Percentiles rank a stretch among this genome's conserved stretches.
These are phyloP conservation scores for Caryopteris hybrid DNA, from an alignment of 305 asterid species.

Conservation along the genomic window DNA sequence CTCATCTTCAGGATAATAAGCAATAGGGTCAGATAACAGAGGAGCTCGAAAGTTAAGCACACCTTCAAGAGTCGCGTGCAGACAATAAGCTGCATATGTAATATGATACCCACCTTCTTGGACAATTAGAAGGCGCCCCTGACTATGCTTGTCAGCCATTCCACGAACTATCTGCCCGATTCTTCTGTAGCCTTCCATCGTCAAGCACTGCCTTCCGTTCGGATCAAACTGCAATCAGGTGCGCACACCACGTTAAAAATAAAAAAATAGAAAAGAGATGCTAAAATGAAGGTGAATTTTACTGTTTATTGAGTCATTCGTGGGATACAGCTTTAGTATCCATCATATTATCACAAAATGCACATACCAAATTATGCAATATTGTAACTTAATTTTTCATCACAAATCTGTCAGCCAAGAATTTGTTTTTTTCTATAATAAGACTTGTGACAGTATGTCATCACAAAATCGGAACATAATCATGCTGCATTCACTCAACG, in stretches of 20 bases:
- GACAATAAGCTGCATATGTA: slow-evolving; percentile 86
- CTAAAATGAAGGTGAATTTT: background rate
- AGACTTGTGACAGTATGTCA: too few species aligned
- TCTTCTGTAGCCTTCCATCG: slow-evolving; percentile 76
- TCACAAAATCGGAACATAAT: too few species aligned
- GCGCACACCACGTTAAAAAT: background rate
- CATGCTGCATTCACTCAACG: too few species aligned
- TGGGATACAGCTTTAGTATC: too few species aligned
- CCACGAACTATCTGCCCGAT: slow-evolving; percentile 53
- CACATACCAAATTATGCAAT: too few species aligned
- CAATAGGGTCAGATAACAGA: slow-evolving; percentile 78
- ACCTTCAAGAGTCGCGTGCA: slow-evolving; percentile 85
- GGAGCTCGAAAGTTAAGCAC: slow-evolving; percentile 55
- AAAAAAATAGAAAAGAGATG: background rate
- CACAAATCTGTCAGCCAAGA: background rate
- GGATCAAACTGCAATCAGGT: slow-evolving; percentile 80
- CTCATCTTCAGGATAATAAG: slow-evolving; percentile 81
- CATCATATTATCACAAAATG: too few species aligned
- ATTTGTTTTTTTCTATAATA: too few species aligned
- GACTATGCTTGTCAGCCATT: slow-evolving; percentile 49
- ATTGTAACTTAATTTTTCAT: background rate
- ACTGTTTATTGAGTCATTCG: too few species aligned
- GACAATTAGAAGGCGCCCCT: slow-evolving; percentile 61
- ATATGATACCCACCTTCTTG: slow-evolving; percentile 96
- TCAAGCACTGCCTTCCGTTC: slow-evolving; percentile 88